A percentile compares a stretch with the other conserved stretches of the same genome.
Evolutionary conservation across 1,139 yeast genomes (phyloP).

Genomic region (Kazachstania sp.): DNA sequence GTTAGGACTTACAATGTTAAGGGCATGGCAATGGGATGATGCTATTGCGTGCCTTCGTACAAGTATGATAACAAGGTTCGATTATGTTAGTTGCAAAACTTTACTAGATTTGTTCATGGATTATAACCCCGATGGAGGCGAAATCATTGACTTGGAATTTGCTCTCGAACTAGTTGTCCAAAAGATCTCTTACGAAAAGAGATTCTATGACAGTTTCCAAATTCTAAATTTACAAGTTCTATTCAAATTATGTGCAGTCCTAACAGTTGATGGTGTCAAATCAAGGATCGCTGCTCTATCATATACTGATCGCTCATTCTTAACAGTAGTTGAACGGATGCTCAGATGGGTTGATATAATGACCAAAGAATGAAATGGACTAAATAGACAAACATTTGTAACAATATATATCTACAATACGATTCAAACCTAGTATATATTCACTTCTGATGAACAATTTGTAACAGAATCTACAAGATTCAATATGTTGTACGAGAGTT

Average conservation of each 20-base stretch:
- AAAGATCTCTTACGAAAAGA: slow-evolving; percentile 32
- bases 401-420: not conserved
- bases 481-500: too few relatives aligned
- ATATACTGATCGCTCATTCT: slow-evolving; percentile 16
- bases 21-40: slow-evolving; percentile 71
- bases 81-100: slow-evolving; percentile 40
- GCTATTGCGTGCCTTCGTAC: slow-evolving; percentile 75
- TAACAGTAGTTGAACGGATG: slow-evolving; percentile 16
- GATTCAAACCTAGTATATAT: not conserved
- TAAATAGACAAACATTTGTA: not conserved
- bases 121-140: slow-evolving; percentile 7
- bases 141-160: slow-evolving; percentile 27
- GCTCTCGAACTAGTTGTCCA: slow-evolving; percentile 28
- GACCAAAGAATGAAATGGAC: slow-evolving; percentile 3
- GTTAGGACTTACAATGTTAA: slow-evolving; percentile 69
- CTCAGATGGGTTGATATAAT: slow-evolving; percentile 18
- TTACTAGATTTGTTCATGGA: slow-evolving; percentile 31
- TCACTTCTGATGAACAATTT: not conserved
- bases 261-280: slow-evolving; percentile 31
- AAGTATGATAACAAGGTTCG: slow-evolving; percentile 67
- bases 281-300: slow-evolving; percentile 29
- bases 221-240: slow-evolving; percentile 28
- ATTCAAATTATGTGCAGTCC: slow-evolving; percentile 23
- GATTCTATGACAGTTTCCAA: slow-evolving; percentile 35
- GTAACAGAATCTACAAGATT: too few relatives aligned